Conservation (phyloP, 768 basidiomycete species). For the Leccinum longicurvipes region DNA sequence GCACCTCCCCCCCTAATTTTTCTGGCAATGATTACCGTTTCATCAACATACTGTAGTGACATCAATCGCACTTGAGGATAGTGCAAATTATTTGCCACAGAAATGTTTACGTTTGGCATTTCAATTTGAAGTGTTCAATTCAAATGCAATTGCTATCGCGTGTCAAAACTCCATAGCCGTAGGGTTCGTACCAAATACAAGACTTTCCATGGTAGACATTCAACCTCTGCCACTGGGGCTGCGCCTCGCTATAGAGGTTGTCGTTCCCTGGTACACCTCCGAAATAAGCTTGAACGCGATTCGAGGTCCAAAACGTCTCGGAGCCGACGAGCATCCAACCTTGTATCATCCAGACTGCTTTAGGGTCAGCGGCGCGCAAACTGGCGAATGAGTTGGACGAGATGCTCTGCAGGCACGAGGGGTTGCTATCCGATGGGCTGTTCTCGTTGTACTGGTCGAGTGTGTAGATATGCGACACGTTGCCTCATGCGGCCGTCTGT, state of each 20-base stretch:
- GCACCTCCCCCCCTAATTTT: no score
- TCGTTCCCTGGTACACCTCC: slow-evolving; percentile 36
- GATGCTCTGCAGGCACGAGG: slow-evolving; percentile 33
- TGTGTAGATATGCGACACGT: slow-evolving; percentile 40
- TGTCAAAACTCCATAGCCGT: neutral
- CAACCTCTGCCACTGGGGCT: slow-evolving; percentile 42
- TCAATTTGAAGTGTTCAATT: no score
- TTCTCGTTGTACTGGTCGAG: slow-evolving; percentile 24
- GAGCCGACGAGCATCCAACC: slow-evolving; percentile 42
- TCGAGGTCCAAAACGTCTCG: slow-evolving; percentile 37
- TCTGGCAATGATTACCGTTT: no score
- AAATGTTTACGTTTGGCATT: no score
- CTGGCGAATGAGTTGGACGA: slow-evolving; percentile 35
- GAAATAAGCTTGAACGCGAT: slow-evolving; percentile 38
- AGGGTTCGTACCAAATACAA: neutral
- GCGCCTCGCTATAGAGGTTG: slow-evolving; percentile 38
- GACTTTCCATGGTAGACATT: slow-evolving; percentile 36
- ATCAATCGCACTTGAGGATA: no score
- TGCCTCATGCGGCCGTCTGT: slow-evolving; percentile 30
- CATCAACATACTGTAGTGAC: no score
- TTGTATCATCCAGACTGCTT: slow-evolving; percentile 42
- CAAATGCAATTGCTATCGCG: no score
- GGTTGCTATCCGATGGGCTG: slow-evolving; percentile 32
- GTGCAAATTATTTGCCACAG: no score
- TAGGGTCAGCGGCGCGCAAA: slow-evolving; percentile 37